Evolutionary conservation across 179 eudicot genomes (phyloP).

Genomic region (Corrigiola litoralis): DNA sequence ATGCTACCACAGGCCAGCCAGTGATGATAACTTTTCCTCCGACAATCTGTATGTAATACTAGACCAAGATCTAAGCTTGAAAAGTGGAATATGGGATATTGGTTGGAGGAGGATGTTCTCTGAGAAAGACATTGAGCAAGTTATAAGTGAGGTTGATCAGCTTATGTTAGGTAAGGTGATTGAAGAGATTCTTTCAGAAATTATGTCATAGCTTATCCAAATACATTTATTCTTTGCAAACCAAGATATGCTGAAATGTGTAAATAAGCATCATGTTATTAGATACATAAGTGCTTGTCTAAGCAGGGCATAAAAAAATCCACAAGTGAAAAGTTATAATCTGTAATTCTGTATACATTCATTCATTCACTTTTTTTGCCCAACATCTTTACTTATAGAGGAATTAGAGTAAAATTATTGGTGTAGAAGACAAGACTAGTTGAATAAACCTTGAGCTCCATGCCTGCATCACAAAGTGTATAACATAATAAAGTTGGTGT

Average conservation of each 20-base stretch:
- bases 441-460: background rate
- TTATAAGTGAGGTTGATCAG: slow-evolving; percentile 41
- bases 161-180: slow-evolving; percentile 38
- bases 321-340: background rate
- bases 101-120: slow-evolving; percentile 49
- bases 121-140: slow-evolving; percentile 34
- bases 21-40: slow-evolving; percentile 7
- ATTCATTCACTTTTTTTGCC: background rate
- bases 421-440: too few species aligned
- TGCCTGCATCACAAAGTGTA: too few species aligned
- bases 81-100: slow-evolving; percentile 36
- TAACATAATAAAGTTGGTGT: too few species aligned
- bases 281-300: slow-evolving; percentile 3
- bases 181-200: slow-evolving; percentile 39
- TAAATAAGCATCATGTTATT: slow-evolving; percentile 17
- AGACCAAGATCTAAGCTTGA: slow-evolving; percentile 35
- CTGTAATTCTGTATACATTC: background rate
- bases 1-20: slow-evolving; percentile 19
- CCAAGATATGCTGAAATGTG: background rate
- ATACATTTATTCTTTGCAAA: slow-evolving; percentile 2
- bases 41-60: slow-evolving; percentile 25
- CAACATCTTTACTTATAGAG: background rate
- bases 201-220: slow-evolving; percentile 9
- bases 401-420: background rate
- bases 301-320: slow-evolving; percentile 9